A percentile compares a stretch with the other conserved stretches of the same genome.
Evolutionary conservation across 495 filamentous ascomycete genomes (phyloP).

Genomic region (Ascobolus immersus): DNA sequence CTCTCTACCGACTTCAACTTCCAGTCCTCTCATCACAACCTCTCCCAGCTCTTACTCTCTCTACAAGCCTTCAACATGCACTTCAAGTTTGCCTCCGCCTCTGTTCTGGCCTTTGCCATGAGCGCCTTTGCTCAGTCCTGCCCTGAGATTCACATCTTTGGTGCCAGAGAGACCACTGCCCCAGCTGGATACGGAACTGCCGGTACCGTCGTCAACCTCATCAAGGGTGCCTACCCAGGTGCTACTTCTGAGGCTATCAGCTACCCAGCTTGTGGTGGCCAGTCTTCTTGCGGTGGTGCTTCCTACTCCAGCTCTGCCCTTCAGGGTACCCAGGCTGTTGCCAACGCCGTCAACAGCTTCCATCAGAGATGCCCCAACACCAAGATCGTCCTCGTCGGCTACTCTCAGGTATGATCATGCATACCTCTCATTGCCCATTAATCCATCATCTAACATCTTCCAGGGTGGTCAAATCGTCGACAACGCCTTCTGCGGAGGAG

Average conservation of each 20-base stretch:
- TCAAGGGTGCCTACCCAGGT: slow-evolving; percentile 24
- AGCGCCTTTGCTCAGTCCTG: slow-evolving; percentile 14
- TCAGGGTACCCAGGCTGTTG: slow-evolving; percentile 27
- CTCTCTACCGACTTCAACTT: no score
- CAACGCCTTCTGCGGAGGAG: slow-evolving; percentile 35
- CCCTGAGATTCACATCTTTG: slow-evolving; percentile 32
- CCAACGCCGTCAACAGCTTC: slow-evolving; percentile 28
- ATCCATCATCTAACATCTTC: not conserved
- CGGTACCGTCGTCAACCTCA: slow-evolving; percentile 24
- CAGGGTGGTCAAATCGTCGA: slow-evolving; percentile 40
- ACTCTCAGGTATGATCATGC: slow-evolving; percentile 25
- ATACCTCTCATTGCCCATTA: not conserved
- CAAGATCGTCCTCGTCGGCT: slow-evolving; percentile 34
- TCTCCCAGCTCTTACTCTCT: no score
- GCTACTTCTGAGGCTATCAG: slow-evolving; percentile 28
- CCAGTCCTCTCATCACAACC: no score
- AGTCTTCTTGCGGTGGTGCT: slow-evolving; percentile 23
- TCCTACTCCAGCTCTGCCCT: slow-evolving; percentile 28
- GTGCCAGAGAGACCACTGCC: slow-evolving; percentile 38
- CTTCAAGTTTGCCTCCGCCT: not conserved
- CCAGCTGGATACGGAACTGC: slow-evolving; percentile 28
- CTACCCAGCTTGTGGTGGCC: slow-evolving; percentile 37
- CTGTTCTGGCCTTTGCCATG: not conserved
- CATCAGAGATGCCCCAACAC: slow-evolving; percentile 29
- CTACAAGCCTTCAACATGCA: not conserved